phyloP scores from a whole-genome alignment of 2,329 filamentous ascomycete species.

The Aspergillus clavatus region DNA sequence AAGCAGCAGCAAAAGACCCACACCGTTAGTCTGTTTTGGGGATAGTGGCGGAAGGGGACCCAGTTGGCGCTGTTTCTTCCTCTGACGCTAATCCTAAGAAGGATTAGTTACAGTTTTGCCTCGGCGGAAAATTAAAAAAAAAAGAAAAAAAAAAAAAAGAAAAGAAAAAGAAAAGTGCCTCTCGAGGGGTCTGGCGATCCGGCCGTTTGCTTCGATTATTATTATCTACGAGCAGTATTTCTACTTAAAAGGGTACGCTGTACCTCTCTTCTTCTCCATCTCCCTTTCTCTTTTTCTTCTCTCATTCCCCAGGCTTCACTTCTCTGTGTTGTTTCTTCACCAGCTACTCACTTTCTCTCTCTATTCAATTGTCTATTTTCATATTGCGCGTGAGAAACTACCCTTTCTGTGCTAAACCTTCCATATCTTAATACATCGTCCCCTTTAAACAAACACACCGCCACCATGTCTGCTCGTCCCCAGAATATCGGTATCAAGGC shows the following conservation, averaged over 20 bases:
- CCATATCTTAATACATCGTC: conserved; percentile 7
- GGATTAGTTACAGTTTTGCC: too few relatives aligned
- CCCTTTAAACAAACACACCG: conserved; percentile 17
- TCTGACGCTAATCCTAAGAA: too few relatives aligned
- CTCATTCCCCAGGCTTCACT: background rate
- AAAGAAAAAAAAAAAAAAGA: background rate
- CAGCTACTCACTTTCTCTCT: background rate
- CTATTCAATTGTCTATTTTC: conserved; percentile 3
- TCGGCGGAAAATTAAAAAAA: background rate
- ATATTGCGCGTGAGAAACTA: background rate
- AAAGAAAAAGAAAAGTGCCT: too few relatives aligned
- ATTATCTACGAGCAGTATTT: too few relatives aligned
- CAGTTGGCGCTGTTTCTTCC: background rate
- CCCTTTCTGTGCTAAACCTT: conserved; percentile 3
- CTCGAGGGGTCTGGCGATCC: background rate
- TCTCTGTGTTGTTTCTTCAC: conserved; percentile 6
- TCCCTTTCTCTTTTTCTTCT: conserved; percentile 6
- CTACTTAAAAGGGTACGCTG: background rate
- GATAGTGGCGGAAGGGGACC: background rate
- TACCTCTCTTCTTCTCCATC: conserved; percentile 8
- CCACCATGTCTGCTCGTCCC: conserved; percentile 66
- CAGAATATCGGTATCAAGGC: conserved; percentile 90
- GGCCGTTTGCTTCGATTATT: too few relatives aligned
- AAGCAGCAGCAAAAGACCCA: background rate
- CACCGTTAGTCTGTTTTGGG: background rate